These are phyloP conservation scores for Paxillus involutus DNA, from an alignment of 768 basidiomycete species.

Conservation along the genomic window DNA sequence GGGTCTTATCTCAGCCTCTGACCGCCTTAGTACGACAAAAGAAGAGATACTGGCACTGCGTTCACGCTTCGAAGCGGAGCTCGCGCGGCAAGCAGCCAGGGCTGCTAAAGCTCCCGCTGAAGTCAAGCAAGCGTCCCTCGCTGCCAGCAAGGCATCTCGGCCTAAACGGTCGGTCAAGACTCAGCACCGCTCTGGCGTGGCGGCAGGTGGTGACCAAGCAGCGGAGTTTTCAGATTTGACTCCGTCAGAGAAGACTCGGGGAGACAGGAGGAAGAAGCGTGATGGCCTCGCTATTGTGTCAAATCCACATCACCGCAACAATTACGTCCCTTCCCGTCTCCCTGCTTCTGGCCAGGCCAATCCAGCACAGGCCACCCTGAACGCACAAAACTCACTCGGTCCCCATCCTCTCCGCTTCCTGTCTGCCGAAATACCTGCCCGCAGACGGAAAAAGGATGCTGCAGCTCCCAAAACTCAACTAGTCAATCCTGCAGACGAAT, in stretches of 20 bases:
- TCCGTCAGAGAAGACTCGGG: conserved; percentile 26
- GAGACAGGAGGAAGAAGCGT: conserved; percentile 90
- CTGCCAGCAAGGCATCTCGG: conserved; percentile 34
- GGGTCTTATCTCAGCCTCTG: conserved; percentile 54
- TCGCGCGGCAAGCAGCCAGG: conserved; percentile 67
- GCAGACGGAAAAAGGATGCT: conserved; percentile 30
- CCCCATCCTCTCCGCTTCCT: conserved; percentile 68
- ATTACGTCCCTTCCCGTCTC: conserved; percentile 87
- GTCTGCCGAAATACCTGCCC: conserved; percentile 62
- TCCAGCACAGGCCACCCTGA: conserved; percentile 38
- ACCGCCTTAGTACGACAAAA: conserved; percentile 66
- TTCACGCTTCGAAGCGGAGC: conserved; percentile 69
- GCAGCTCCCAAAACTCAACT: conserved; percentile 35
- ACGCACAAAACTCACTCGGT: conserved; percentile 50
- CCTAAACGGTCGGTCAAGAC: conserved; percentile 39
- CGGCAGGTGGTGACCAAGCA: conserved; percentile 33
- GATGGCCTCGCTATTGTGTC: conserved; percentile 88
- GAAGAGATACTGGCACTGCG: conserved; percentile 67
- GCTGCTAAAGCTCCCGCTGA: conserved; percentile 47
- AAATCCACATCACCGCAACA: conserved; percentile 93
- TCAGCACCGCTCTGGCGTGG: conserved; percentile 37
- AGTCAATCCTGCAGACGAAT: conserved; percentile 75
- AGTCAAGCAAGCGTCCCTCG: conserved; percentile 49
- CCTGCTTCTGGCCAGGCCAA: conserved; percentile 48
- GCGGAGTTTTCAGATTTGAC: conserved; percentile 41